Base-by-base conservation (phyloP, 306 rosid species). In the Corylus americana region DNA sequence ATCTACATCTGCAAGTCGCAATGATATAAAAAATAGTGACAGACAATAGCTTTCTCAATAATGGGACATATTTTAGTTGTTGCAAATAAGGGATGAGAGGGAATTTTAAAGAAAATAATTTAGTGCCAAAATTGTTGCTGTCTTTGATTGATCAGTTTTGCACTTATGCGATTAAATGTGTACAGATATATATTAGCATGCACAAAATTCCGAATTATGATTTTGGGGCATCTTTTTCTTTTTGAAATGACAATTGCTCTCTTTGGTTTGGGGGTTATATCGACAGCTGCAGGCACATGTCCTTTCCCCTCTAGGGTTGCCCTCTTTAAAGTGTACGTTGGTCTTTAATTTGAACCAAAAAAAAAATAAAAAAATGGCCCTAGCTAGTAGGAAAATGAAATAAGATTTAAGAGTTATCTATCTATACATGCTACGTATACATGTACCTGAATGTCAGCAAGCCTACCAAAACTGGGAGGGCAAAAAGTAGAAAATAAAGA, bases 1-100 rank as follows among this genome's bases (percentile, higher is more conserved):
- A 17, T 77, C 85, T 53, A 50, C 45, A 14, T 68, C 73, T 55
- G 77, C 81, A 81, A 78, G 77, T 80, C 42, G 77, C 74, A 20
- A 63, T 69, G 57, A 78, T 42, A 42, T 73, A 84, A 31, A 81
- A 31, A 82, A 73, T 35, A 77, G 76, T 45, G 81, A 73, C 16
- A 49, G 70, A 11, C 50, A 48, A 50, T 51, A 61, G 50, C 8
- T 29, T 25, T 74, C 66, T 50, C 70, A 8, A 69, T 73, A 58
- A 53, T 7, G 64, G 51, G 76, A 70, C 69, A 62, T 42, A 25
- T 64, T 47, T 77, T 25, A 39, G 11, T 63, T 61, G 18, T 57
- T 49, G 49, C 31, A 63, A 50, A 73, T 18, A 58, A 72, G 62
- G 61, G 8, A 48, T 25, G 50, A 51, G 16, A 39, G 35, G 49